phyloP scores from a whole-genome alignment of 805 yeast species.

The Nakazawaea holstii region DNA sequence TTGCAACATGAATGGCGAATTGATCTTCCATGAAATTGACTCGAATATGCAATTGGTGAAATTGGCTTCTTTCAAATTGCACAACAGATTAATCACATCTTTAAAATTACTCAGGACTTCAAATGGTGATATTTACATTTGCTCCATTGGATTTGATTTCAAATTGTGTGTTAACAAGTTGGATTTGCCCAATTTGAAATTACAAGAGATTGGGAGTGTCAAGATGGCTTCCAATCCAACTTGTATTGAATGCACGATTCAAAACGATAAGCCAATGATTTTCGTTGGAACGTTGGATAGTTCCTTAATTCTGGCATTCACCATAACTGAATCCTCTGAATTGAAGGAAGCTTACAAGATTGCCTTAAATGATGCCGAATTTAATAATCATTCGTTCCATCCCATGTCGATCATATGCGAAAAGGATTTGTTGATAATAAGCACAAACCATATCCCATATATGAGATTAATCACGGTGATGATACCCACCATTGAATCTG shows the following conservation, averaged over 20 bases:
- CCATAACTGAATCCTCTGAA: slow-evolving; percentile 14
- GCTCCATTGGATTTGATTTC: slow-evolving; percentile 60
- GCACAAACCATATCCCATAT: slow-evolving; percentile 75
- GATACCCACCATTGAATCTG: slow-evolving; percentile 31
- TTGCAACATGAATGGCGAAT: slow-evolving; percentile 28
- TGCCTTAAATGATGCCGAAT: slow-evolving; percentile 71
- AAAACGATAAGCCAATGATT: slow-evolving; percentile 29
- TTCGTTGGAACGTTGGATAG: slow-evolving; percentile 57
- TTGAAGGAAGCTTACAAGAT: slow-evolving; percentile 33
- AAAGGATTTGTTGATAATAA: slow-evolving; percentile 42
- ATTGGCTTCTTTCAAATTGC: slow-evolving; percentile 18
- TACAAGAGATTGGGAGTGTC: slow-evolving; percentile 18
- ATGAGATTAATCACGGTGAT: slow-evolving; percentile 59
- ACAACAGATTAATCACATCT: slow-evolving; percentile 24
- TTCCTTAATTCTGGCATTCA: slow-evolving; percentile 47
- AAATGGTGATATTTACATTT: slow-evolving; percentile 28
- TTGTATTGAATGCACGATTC: slow-evolving; percentile 34
- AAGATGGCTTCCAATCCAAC: slow-evolving; percentile 48
- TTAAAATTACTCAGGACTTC: slow-evolving; percentile 15
- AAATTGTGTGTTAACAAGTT: slow-evolving; percentile 32
- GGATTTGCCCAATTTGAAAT: slow-evolving; percentile 12
- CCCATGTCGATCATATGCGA: slow-evolving; percentile 40
- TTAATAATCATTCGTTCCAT: slow-evolving; percentile 57
- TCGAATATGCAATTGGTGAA: slow-evolving; percentile 6
- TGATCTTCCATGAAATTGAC: slow-evolving; percentile 13